A percentile compares a stretch with the other conserved stretches of the same genome.
These are phyloP conservation scores for Chlorencoelia australis DNA, from an alignment of 2,329 filamentous ascomycete species.

Conservation along the genomic window DNA sequence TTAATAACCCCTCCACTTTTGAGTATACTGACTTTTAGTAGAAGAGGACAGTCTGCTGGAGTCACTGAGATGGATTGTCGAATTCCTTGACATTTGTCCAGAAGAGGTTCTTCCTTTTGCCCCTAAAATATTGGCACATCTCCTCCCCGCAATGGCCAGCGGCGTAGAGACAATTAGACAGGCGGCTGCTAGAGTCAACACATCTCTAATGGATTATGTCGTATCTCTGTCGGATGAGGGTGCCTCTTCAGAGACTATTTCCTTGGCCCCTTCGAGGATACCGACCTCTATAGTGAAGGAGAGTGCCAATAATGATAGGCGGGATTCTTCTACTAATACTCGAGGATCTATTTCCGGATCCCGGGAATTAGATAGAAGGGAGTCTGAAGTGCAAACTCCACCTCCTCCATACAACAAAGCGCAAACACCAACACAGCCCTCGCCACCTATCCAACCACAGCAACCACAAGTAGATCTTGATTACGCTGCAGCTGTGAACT, in stretches of 20 bases:
- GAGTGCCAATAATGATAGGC: slow-evolving; percentile 22
- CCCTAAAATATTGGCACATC: slow-evolving; percentile 80
- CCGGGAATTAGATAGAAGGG: slow-evolving; percentile 42
- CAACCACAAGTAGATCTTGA: slow-evolving; percentile 65
- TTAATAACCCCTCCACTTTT: not conserved
- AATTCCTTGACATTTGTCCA: slow-evolving; percentile 92
- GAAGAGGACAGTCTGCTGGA: slow-evolving; percentile 90
- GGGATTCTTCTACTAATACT: slow-evolving; percentile 24
- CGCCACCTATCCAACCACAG: too few species aligned
- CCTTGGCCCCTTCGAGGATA: slow-evolving; percentile 30
- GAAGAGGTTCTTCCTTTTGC: slow-evolving; percentile 95
- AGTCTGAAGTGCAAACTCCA: slow-evolving; percentile 42
- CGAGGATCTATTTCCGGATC: slow-evolving; percentile 30
- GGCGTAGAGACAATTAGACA: slow-evolving; percentile 81
- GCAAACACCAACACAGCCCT: slow-evolving; percentile 28
- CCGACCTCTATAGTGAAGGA: slow-evolving; percentile 32
- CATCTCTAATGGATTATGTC: slow-evolving; percentile 86
- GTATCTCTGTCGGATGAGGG: slow-evolving; percentile 72
- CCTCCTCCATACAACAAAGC: slow-evolving; percentile 27
- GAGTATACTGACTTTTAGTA: slow-evolving; percentile 26
- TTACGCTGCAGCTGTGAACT: slow-evolving; percentile 89
- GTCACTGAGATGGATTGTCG: slow-evolving; percentile 88
- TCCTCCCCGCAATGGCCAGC: slow-evolving; percentile 89
- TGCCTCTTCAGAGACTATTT: slow-evolving; percentile 31
- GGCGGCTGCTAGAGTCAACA: slow-evolving; percentile 82